Conservation (phyloP, 225 moss, liverwort and hornwort species). For the Polytrichum formosum region DNA sequence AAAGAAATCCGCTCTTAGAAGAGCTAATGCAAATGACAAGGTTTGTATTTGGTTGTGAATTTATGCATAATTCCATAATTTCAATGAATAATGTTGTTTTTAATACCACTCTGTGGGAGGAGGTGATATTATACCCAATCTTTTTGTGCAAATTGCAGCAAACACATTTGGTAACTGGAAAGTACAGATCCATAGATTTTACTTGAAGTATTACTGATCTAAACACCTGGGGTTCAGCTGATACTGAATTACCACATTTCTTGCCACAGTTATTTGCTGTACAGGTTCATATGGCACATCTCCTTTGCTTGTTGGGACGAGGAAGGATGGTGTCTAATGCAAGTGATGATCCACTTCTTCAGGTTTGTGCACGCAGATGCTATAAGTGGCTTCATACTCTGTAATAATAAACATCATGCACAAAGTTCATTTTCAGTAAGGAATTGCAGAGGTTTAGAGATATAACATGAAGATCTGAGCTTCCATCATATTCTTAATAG, state of each 20-base stretch:
- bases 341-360: slow-evolving; percentile 71
- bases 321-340: slow-evolving; percentile 72
- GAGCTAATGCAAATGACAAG: slow-evolving; percentile 95
- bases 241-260: not conserved
- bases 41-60: slow-evolving; percentile 15
- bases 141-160: no score
- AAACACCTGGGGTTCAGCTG: not conserved
- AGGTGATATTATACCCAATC: not conserved
- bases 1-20: slow-evolving; percentile 56
- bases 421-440: no score
- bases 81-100: no score
- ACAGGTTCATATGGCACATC: slow-evolving; percentile 82
- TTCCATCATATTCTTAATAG: no score
- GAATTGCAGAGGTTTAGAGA: no score
- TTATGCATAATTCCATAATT: no score
- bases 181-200: no score
- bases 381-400: no score
- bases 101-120: not conserved
- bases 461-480: no score
- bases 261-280: slow-evolving; percentile 65
- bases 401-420: no score
- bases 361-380: slow-evolving; percentile 38
- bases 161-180: no score
- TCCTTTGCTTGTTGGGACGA: slow-evolving; percentile 78
- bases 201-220: no score